phyloP scores from a whole-genome alignment of 345 rosid species.

The Linum lewisii region DNA sequence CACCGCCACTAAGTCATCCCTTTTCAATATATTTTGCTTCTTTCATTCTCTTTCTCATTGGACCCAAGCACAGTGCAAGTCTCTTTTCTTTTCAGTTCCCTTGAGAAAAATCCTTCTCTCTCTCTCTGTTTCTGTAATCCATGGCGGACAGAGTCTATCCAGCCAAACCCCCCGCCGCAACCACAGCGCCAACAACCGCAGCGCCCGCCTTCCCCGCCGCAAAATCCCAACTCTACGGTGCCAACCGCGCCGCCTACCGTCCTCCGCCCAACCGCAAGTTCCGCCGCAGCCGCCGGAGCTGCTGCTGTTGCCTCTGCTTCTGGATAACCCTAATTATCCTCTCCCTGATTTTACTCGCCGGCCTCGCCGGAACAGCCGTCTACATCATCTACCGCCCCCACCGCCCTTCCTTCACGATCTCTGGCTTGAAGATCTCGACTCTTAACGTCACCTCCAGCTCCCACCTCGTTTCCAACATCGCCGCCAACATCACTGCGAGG shows the following conservation, averaged over 20 bases:
- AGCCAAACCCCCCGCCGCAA: slow-evolving; percentile 32
- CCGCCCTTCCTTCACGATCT: slow-evolving; percentile 54
- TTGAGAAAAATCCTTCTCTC: no score
- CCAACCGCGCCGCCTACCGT: slow-evolving; percentile 65
- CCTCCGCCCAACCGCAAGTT: slow-evolving; percentile 42
- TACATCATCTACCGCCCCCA: slow-evolving; percentile 77
- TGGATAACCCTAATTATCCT: slow-evolving; percentile 41
- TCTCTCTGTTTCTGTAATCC: no score
- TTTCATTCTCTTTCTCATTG: no score
- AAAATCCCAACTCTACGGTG: slow-evolving; percentile 66
- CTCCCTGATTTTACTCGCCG: slow-evolving; percentile 38
- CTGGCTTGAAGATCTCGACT: slow-evolving; percentile 47
- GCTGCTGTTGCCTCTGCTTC: slow-evolving; percentile 55
- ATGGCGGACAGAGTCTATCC: slow-evolving; percentile 67
- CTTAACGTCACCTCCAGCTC: slow-evolving; percentile 47
- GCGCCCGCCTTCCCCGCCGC: slow-evolving; percentile 51
- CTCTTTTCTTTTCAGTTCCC: no score
- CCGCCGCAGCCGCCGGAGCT: slow-evolving; percentile 38
- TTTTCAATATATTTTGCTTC: no score
- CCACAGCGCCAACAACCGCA: slow-evolving; percentile 16
- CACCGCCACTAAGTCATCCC: no score
- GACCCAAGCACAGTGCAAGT: no score
- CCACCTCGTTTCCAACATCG: slow-evolving; percentile 40
- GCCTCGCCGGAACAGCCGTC: slow-evolving; percentile 34
- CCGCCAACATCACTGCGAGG: slow-evolving; percentile 49